These are phyloP conservation scores for Manihot esculenta DNA, from an alignment of 441 rosid species.

Conservation along the genomic window DNA sequence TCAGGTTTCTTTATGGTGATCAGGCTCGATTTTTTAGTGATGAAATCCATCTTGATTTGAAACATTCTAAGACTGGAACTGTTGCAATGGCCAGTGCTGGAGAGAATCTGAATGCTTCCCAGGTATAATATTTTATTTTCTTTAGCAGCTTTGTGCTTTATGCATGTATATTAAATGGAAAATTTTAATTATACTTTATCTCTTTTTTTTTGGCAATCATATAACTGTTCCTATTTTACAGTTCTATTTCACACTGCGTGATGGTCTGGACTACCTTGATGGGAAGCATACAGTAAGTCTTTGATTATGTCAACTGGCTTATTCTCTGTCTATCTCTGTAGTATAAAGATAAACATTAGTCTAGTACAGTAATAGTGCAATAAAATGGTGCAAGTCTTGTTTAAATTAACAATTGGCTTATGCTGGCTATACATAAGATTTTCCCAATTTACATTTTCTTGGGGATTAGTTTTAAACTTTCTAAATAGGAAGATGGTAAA, in stretches of 20 bases:
- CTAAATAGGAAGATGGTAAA: neutral
- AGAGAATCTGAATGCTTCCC: slow-evolving; percentile 96
- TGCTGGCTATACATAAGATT: neutral
- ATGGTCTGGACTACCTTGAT: slow-evolving; percentile 91
- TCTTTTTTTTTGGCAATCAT: neutral
- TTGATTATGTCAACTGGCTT: neutral
- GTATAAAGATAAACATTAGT: neutral
- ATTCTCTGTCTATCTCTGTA: neutral
- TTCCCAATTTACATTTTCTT: neutral
- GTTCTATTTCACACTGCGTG: slow-evolving; percentile 92
- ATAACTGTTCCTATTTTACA: slow-evolving; percentile 34
- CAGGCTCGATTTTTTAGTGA: slow-evolving; percentile 92
- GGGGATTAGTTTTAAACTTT: neutral
- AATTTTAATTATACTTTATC: neutral
- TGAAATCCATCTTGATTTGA: slow-evolving; percentile 86
- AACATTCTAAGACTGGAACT: slow-evolving; percentile 84
- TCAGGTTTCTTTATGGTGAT: slow-evolving; percentile 81
- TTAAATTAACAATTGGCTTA: neutral
- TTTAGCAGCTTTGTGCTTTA: neutral
- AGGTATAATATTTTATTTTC: slow-evolving; percentile 46
- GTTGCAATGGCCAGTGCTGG: slow-evolving; percentile 99
- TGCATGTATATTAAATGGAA: neutral
- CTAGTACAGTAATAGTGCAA: neutral
- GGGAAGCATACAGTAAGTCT: slow-evolving; percentile 91
- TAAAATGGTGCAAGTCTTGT: neutral